Evolutionary conservation across 1,284 basidiomycete genomes (phyloP).

Genomic region (Xerocomus amazonicus): DNA sequence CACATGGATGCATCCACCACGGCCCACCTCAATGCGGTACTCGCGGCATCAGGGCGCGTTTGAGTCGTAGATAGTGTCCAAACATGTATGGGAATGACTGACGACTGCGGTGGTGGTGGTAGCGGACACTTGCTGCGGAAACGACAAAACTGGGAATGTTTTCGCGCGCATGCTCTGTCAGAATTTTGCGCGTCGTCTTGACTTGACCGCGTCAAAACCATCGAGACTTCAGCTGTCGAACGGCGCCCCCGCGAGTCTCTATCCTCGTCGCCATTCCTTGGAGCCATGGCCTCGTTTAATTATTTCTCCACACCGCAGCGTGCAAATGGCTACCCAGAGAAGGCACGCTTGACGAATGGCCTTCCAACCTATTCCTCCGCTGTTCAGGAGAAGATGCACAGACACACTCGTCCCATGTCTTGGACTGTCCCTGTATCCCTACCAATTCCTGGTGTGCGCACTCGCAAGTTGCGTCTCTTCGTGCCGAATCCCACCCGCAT

Average conservation of each 20-base stretch:
- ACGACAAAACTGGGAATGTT: conserved; percentile 23
- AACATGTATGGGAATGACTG: conserved; percentile 59
- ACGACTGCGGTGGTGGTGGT: conserved; percentile 49
- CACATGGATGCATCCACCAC: too few relatives aligned
- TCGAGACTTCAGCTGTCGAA: conserved; percentile 9
- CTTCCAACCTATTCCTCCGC: conserved; percentile 62
- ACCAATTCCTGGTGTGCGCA: conserved; percentile 55
- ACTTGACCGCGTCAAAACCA: conserved; percentile 3
- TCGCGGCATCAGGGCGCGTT: too few relatives aligned
- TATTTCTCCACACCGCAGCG: conserved; percentile 44
- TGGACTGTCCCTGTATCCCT: conserved; percentile 62
- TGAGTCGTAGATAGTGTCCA: too few relatives aligned
- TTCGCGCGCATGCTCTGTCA: conserved; percentile 19
- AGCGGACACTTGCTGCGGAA: conserved; percentile 21
- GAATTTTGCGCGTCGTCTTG: conserved; percentile 16
- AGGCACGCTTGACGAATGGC: conserved; percentile 42
- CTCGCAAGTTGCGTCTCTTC: conserved; percentile 48
- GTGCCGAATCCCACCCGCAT: conserved; percentile 64
- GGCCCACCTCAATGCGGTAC: too few relatives aligned
- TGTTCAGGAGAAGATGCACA: conserved; percentile 64
- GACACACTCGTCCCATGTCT: conserved; percentile 43
- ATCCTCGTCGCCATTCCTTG: conserved; percentile 12
- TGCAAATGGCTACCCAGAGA: conserved; percentile 45
- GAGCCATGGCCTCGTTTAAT: conserved; percentile 45
- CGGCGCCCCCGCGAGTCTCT: conserved; percentile 3